Percentiles rank a stretch among this genome's conserved stretches.
Conservation (phyloP, 495 filamentous ascomycete genomes). For the Astrothelium macrocarpum region DNA sequence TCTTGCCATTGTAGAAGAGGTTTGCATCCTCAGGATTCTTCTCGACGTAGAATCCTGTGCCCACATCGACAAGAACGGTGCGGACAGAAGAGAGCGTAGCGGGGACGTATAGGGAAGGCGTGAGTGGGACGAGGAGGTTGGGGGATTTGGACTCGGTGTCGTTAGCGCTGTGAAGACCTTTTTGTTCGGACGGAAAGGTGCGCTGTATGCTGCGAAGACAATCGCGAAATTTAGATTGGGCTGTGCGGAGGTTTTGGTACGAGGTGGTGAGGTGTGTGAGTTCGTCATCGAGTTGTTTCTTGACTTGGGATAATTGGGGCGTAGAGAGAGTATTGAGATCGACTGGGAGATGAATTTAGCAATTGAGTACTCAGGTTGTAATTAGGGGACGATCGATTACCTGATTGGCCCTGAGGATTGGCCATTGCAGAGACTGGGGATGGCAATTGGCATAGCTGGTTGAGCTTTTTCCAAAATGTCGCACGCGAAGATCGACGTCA, state of each 20-base stretch:
- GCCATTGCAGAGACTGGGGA: not conserved
- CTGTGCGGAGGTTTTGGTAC: constrained; percentile 76
- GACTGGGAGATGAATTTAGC: constrained; percentile 35
- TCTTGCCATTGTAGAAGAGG: constrained; percentile 77
- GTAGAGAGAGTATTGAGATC: constrained; percentile 52
- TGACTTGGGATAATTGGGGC: constrained; percentile 54
- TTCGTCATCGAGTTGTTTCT: constrained; percentile 91
- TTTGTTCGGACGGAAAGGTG: not conserved
- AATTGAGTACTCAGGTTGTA: not conserved
- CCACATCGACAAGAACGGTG: constrained; percentile 86
- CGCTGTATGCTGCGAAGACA: constrained; percentile 59
- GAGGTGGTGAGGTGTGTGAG: constrained; percentile 86
- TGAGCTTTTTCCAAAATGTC: no score
- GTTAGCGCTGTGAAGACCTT: not conserved
- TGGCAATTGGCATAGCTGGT: not conserved
- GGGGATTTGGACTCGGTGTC: not conserved
- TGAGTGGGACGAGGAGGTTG: constrained; percentile 79
- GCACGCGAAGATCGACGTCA: not conserved
- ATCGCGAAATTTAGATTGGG: constrained; percentile 84
- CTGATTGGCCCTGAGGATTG: not conserved
- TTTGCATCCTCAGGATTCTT: constrained; percentile 73
- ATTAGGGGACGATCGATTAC: not conserved
- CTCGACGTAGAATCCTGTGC: constrained; percentile 93
- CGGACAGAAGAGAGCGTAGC: constrained; percentile 66
- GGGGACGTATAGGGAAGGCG: constrained; percentile 86